These are phyloP conservation scores for Aspergillus conjunctus DNA, from an alignment of 495 filamentous ascomycete genomes.

Conservation along the genomic window DNA sequence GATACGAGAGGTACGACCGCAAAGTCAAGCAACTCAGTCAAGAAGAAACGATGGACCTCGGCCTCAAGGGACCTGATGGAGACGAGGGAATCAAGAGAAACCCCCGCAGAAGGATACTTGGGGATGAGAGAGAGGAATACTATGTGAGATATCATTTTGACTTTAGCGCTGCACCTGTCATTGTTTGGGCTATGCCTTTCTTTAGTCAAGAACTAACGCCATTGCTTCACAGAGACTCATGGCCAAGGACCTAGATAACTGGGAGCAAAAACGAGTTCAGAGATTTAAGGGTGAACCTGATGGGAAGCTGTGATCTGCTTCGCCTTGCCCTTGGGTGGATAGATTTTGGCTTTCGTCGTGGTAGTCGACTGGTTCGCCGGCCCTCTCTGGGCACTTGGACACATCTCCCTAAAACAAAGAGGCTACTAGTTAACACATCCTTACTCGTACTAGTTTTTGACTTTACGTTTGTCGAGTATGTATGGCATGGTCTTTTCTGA, in stretches of 20 bases:
- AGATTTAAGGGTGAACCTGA: constrained; percentile 86
- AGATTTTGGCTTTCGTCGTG: too few relatives aligned
- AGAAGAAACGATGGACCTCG: constrained; percentile 75
- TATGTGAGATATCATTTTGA: constrained; percentile 63
- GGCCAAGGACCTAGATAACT: constrained; percentile 88
- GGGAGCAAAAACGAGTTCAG: constrained; percentile 94
- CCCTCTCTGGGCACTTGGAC: too few relatives aligned
- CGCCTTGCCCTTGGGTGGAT: too few relatives aligned
- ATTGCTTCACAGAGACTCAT: constrained; percentile 67
- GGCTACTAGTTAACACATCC: too few relatives aligned
- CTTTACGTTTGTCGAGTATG: too few relatives aligned
- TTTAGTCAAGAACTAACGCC: constrained; percentile 1
- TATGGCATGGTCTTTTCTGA: too few relatives aligned
- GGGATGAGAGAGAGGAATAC: constrained; percentile 83
- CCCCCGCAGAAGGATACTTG: constrained; percentile 49
- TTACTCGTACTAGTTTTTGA: too few relatives aligned
- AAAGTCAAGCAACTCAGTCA: constrained; percentile 78
- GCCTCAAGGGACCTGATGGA: constrained; percentile 57
- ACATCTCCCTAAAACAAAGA: too few relatives aligned
- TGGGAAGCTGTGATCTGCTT: constrained; percentile 65
- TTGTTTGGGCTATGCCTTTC: constrained; percentile 2
- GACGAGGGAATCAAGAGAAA: constrained; percentile 52
- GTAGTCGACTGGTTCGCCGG: too few relatives aligned
- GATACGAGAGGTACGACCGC: constrained; percentile 90
- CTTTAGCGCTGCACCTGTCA: background rate